Conservation (phyloP, 2,329 filamentous ascomycete species). For the Colletotrichum tropicicola region DNA sequence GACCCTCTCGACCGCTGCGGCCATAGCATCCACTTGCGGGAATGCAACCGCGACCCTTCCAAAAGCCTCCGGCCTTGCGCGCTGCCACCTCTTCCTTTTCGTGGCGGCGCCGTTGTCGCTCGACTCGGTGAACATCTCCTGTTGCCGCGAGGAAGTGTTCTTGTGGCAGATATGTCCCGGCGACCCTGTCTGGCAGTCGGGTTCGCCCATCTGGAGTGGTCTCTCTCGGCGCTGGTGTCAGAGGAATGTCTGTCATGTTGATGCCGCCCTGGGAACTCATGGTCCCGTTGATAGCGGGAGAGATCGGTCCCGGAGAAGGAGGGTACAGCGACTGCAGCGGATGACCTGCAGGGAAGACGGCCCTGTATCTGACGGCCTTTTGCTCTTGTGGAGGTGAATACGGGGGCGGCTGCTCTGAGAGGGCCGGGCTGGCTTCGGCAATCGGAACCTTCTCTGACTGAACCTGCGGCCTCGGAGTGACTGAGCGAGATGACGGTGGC, state of each 20-base stretch:
- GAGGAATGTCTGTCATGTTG: conserved; percentile 66
- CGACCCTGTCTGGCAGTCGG: conserved; percentile 52
- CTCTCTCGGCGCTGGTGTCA: conserved; percentile 51
- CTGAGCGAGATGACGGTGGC: conserved; percentile 38
- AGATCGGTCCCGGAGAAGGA: conserved; percentile 68
- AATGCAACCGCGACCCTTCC: conserved; percentile 73
- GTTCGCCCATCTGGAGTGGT: conserved; percentile 30
- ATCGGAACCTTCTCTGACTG: conserved; percentile 19
- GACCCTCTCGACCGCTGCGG: conserved; percentile 68
- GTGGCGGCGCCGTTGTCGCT: conserved; percentile 61
- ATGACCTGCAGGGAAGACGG: conserved; percentile 66
- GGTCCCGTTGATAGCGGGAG: conserved; percentile 68
- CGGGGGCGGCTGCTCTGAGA: conserved; percentile 59
- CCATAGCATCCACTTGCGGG: conserved; percentile 72
- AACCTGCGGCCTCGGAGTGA: conserved; percentile 24
- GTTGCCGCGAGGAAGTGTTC: conserved; percentile 52
- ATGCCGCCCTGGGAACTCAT: conserved; percentile 72
- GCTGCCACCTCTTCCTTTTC: conserved; percentile 74
- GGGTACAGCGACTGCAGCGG: conserved; percentile 56
- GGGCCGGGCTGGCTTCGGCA: conserved; percentile 17
- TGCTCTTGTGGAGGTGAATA: conserved; percentile 59
- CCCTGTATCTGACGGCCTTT: conserved; percentile 60
- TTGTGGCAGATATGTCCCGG: conserved; percentile 55
- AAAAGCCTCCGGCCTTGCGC: conserved; percentile 66
- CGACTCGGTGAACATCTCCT: conserved; percentile 54